Evolutionary conservation across 768 basidiomycete genomes (phyloP).

Genomic region (Suillus brevipes): DNA sequence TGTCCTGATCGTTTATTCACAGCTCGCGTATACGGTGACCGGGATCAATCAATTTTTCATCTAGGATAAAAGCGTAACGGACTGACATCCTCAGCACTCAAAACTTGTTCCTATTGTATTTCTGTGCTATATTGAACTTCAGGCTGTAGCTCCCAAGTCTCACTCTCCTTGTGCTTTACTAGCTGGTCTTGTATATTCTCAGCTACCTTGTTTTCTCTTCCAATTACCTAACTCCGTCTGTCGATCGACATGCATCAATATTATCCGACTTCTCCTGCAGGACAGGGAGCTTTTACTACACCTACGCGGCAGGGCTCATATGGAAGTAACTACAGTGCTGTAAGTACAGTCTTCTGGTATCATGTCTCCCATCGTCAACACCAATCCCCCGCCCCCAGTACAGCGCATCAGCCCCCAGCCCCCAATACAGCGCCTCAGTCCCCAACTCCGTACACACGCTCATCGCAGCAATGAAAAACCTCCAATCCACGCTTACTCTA

Average conservation of each 20-base stretch:
- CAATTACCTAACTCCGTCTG: background rate
- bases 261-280: slow-evolving; percentile 13
- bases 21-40: background rate
- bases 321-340: slow-evolving; percentile 1
- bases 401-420: slow-evolving; percentile 47
- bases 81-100: background rate
- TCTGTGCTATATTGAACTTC: background rate
- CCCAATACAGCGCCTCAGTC: slow-evolving; percentile 43
- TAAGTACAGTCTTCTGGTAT: background rate
- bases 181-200: slow-evolving; percentile 1
- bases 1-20: background rate
- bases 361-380: background rate
- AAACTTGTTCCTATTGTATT: background rate
- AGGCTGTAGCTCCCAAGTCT: background rate
- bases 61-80: slow-evolving; percentile 2
- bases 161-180: background rate
- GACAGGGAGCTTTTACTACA: slow-evolving; percentile 2
- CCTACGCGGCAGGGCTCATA: slow-evolving; percentile 5
- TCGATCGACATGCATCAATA: slow-evolving; percentile 8
- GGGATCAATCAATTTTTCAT: background rate
- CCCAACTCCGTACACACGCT: slow-evolving; percentile 63
- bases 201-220: slow-evolving; percentile 2
- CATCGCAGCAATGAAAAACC: slow-evolving; percentile 78
- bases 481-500: slow-evolving; percentile 68
- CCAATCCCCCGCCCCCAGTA: slow-evolving; percentile 7